A percentile compares a stretch with the other conserved stretches of the same genome.
Conservation (phyloP, 116 monocot genomes). For the Iris pallida region DNA sequence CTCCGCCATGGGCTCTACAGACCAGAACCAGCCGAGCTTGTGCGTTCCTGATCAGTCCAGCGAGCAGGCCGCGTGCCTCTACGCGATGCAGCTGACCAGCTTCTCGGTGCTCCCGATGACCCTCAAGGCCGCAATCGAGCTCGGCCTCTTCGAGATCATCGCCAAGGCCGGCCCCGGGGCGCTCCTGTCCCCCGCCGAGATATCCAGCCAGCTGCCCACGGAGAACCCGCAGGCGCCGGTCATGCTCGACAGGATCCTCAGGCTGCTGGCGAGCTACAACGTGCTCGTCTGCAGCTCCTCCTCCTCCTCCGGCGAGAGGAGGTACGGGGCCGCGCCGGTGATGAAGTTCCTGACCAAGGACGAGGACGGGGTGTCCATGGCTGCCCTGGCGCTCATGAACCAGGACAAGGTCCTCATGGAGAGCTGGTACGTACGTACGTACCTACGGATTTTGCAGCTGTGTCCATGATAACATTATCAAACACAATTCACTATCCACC, state of each 20-base stretch:
- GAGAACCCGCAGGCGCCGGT: constrained; percentile 23
- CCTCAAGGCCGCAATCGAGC: constrained; percentile 36
- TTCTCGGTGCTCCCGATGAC: constrained; percentile 22
- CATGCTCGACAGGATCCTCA: constrained; percentile 28
- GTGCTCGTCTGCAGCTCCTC: constrained; percentile 5
- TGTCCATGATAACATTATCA: neutral
- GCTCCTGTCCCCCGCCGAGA: constrained; percentile 18
- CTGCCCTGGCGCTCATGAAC: neutral
- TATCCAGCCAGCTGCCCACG: constrained; percentile 17
- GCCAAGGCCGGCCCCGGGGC: constrained; percentile 17
- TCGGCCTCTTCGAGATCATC: constrained; percentile 29
- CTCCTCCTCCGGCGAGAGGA: constrained; percentile 16
- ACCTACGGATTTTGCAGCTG: constrained; percentile 33
- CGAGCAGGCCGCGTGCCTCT: constrained; percentile 16
- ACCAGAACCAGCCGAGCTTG: no score
- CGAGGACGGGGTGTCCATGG: constrained; percentile 31
- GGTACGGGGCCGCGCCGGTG: constrained; percentile 35
- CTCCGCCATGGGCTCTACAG: no score
- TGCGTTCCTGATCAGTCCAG: neutral
- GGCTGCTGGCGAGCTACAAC: constrained; percentile 26
- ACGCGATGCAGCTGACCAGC: constrained; percentile 13
- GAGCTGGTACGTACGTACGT: constrained; percentile 12
- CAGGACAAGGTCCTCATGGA: constrained; percentile 18
- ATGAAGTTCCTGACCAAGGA: constrained; percentile 42
- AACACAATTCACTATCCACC: neutral